Evolutionary conservation across 768 basidiomycete species (phyloP).

Genomic region (Mrakia blollopis): DNA sequence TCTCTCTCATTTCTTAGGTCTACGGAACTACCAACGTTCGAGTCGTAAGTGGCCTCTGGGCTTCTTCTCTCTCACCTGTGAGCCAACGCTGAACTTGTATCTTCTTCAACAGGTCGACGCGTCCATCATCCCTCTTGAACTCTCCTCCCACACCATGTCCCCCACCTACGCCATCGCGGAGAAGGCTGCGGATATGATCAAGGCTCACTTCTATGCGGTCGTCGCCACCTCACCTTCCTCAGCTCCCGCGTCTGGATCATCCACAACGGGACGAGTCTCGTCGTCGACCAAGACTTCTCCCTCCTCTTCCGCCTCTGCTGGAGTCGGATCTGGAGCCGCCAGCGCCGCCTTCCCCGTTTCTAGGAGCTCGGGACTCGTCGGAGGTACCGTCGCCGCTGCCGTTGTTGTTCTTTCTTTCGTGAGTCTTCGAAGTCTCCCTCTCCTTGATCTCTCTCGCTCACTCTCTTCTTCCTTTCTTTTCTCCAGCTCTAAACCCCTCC

Average conservation of each 20-base stretch:
- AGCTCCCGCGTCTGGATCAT: neutral
- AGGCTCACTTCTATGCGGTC: conserved; percentile 32
- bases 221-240: neutral
- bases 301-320: no score
- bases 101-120: conserved; percentile 47
- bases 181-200: conserved; percentile 50
- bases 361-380: no score
- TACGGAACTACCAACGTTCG: conserved; percentile 45
- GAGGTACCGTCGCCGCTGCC: no score
- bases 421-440: no score
- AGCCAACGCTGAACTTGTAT: neutral
- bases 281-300: no score
- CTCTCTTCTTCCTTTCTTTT: no score
- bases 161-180: conserved; percentile 51
- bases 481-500: no score
- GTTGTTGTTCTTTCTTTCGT: no score
- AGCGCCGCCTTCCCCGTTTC: no score
- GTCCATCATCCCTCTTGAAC: conserved; percentile 51
- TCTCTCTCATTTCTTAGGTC: neutral
- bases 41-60: conserved; percentile 41
- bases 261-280: neutral
- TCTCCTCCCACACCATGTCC: conserved; percentile 28
- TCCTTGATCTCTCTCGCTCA: no score
- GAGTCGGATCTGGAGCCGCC: no score
- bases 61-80: neutral